These are phyloP conservation scores for Podochytrium sp. DNA, from an alignment of 192 early-diverging fungal genomes.

Conservation along the genomic window DNA sequence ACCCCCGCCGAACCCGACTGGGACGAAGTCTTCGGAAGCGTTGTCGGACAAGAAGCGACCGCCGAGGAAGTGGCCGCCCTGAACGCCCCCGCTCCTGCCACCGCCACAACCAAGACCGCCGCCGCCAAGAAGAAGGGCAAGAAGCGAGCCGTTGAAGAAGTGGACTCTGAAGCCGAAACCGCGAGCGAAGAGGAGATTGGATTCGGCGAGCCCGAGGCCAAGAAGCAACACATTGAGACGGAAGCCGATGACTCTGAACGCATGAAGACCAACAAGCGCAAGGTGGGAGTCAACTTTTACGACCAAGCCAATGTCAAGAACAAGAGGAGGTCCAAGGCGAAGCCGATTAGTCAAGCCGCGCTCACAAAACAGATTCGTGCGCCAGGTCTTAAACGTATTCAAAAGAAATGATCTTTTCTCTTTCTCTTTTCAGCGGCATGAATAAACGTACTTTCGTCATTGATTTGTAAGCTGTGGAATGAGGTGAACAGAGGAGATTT, in stretches of 20 bases:
- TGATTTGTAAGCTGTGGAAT: too few relatives aligned
- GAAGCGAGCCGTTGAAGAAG: slow-evolving; percentile 34
- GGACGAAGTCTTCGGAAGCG: slow-evolving; percentile 88
- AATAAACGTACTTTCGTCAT: too few relatives aligned
- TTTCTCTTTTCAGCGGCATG: too few relatives aligned
- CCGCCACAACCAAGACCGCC: slow-evolving; percentile 33
- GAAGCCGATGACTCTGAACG: slow-evolving; percentile 39
- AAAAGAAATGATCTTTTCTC: slow-evolving; percentile 23
- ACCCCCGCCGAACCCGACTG: slow-evolving; percentile 64
- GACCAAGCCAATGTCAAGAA: slow-evolving; percentile 96
- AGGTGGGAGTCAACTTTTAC: slow-evolving; percentile 91
- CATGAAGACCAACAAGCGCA: slow-evolving; percentile 92
- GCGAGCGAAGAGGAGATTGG: slow-evolving; percentile 33
- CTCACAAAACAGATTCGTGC: slow-evolving; percentile 29
- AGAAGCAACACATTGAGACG: too few relatives aligned
- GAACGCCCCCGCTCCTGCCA: neutral
- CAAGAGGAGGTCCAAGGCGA: slow-evolving; percentile 77
- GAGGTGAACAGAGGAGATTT: too few relatives aligned
- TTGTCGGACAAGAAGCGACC: slow-evolving; percentile 66
- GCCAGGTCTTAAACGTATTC: slow-evolving; percentile 26
- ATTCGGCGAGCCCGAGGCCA: neutral
- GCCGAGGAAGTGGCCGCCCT: slow-evolving; percentile 40
- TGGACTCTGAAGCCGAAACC: slow-evolving; percentile 33
- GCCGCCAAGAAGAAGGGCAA: slow-evolving; percentile 49
- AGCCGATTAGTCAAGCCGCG: slow-evolving; percentile 25